Base-by-base conservation (phyloP, 176 grass and related monocot species). In the Musa beccarii region DNA sequence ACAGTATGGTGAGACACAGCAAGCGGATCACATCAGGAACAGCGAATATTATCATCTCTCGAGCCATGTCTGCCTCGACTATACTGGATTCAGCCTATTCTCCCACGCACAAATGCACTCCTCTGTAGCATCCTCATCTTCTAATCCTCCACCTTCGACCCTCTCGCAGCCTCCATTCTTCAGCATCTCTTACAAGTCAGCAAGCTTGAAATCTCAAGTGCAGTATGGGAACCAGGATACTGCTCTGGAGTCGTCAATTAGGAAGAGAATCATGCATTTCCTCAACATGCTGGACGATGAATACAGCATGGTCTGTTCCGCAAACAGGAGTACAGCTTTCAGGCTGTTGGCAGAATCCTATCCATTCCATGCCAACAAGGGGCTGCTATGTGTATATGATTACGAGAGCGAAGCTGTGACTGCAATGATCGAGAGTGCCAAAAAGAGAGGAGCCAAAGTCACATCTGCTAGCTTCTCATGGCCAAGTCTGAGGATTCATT, bases 1-100 rank as follows among this genome's bases (percentile, higher is more conserved):
- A 24, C 89, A 85, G 70, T 92, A 89, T 71, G 76, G 20, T 62
- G 76, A 84, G 69, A 64, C 86, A 8, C 82, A 86, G 8, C 61
- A n/a, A 14, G 89, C 87, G 10, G 92, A 96, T 53, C 71, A 26
- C 9, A 84, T 96, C 81, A 73, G 92, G 14, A 71, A 22, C 34
- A 68, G 13, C 0, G 85, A 96, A 74, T 96, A 92, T 73, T 11
- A 17, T 17, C 92, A 96, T 87, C 89, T 96, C n/a, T 75, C 72
- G 16, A 72, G 67, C 4, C 92, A 96, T 50, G 92, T 89, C 11
- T 96, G 92, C 83, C 84, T 96, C 0, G 92, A 96, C 76, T 96
- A 96, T 78, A 82, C 85, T 24, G 92, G 92, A 69, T 80, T 96
- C 81, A 89, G 86, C 87, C 85, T 96, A 69, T 96, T 96, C 90